Conservation (phyloP, 2,329 filamentous ascomycete genomes). For the Aspergillus chevalieri region DNA sequence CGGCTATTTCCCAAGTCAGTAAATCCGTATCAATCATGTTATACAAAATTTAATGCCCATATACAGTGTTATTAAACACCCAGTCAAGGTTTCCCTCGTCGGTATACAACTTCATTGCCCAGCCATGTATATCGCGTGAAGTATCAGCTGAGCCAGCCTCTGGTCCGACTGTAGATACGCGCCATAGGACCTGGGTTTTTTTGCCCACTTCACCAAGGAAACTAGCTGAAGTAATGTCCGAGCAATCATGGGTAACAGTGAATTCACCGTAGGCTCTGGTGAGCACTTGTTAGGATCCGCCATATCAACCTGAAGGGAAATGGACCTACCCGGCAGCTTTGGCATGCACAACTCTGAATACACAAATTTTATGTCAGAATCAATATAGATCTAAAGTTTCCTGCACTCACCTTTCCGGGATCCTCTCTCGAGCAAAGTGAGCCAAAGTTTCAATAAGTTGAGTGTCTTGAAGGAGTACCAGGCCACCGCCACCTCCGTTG, state of each 20-base stretch:
- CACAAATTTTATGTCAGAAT: not conserved
- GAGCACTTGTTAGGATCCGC: not conserved
- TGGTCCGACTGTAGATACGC: slow-evolving; percentile 43
- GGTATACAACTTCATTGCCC: slow-evolving; percentile 46
- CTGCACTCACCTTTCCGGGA: slow-evolving; percentile 44
- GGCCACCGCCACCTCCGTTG: slow-evolving; percentile 22
- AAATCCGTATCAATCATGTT: not conserved
- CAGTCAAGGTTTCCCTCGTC: slow-evolving; percentile 48
- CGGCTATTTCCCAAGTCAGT: slow-evolving; percentile 32
- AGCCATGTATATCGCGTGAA: slow-evolving; percentile 45
- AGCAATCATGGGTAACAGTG: slow-evolving; percentile 54
- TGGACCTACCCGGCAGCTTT: slow-evolving; percentile 19
- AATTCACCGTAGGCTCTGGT: slow-evolving; percentile 52
- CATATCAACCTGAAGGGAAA: not conserved
- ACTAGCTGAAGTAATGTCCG: slow-evolving; percentile 50
- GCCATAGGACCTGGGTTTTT: slow-evolving; percentile 45
- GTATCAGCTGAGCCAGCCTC: slow-evolving; percentile 45
- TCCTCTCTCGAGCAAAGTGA: slow-evolving; percentile 56
- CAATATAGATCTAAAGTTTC: too few relatives aligned
- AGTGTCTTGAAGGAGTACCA: slow-evolving; percentile 49
- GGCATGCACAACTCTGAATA: slow-evolving; percentile 13
- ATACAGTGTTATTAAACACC: slow-evolving; percentile 31
- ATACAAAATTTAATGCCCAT: too few relatives aligned
- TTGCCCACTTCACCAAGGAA: slow-evolving; percentile 51
- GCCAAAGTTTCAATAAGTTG: slow-evolving; percentile 55